phyloP scores from a whole-genome alignment of 306 rosid genomes.

The Cajanus cajan region DNA sequence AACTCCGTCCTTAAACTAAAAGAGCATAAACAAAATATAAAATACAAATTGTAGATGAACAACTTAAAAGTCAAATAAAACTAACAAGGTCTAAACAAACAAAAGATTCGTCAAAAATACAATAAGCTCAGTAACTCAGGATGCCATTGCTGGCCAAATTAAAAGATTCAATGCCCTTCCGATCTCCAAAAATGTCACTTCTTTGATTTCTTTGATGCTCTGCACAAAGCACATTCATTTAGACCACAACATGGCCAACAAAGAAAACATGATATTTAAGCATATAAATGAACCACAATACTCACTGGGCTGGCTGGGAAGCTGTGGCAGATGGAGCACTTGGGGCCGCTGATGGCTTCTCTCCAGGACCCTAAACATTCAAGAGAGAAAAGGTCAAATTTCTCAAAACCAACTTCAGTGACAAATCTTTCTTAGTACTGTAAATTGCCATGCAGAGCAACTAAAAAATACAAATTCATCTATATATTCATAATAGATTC shows the following conservation, averaged over 20 bases:
- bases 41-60: constrained; percentile 22
- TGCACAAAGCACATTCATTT: constrained; percentile 28
- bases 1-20: not conserved
- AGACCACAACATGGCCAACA: not conserved
- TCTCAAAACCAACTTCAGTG: not conserved
- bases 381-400: not conserved
- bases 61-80: constrained; percentile 31
- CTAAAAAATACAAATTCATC: not conserved
- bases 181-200: constrained; percentile 40
- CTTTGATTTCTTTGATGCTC: constrained; percentile 69
- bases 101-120: constrained; percentile 42
- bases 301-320: constrained; percentile 69
- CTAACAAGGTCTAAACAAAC: constrained; percentile 39
- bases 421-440: not conserved
- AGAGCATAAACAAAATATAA: not conserved
- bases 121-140: constrained; percentile 22
- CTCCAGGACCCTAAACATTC: constrained; percentile 73
- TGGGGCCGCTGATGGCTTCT: constrained; percentile 42
- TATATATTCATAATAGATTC: not conserved
- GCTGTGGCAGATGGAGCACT: constrained; percentile 42
- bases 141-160: constrained; percentile 2
- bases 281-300: not conserved
- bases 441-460: not conserved
- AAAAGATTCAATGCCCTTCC: constrained; percentile 16
- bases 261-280: not conserved